Evolutionary conservation across 305 asterid species (phyloP).

Genomic region (Withania somnifera): DNA sequence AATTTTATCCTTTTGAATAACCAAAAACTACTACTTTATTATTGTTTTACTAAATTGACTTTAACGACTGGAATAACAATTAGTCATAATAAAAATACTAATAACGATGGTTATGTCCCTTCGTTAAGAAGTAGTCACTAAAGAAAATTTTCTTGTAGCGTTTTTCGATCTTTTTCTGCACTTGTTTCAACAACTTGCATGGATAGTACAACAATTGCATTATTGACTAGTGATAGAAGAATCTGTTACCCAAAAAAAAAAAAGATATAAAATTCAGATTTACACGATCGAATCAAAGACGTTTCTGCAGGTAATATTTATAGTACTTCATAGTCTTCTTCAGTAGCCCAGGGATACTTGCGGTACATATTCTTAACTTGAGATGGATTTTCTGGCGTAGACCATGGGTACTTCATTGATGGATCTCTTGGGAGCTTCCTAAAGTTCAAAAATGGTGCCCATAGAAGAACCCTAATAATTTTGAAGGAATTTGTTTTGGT

Average conservation of each 20-base stretch:
- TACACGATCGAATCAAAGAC: background rate
- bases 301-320: background rate
- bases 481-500: too few relatives aligned
- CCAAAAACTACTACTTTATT: too few relatives aligned
- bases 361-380: constrained; percentile 33
- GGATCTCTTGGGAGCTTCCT: constrained; percentile 82
- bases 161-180: background rate
- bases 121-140: too few relatives aligned
- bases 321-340: constrained; percentile 55
- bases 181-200: background rate
- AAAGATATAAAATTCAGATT: background rate
- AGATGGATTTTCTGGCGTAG: constrained; percentile 53
- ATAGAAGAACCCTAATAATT: constrained; percentile 39
- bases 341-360: constrained; percentile 69
- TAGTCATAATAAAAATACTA: too few relatives aligned
- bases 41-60: too few relatives aligned
- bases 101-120: too few relatives aligned
- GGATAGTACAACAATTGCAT: background rate
- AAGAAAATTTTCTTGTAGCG: too few relatives aligned
- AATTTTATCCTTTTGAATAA: too few relatives aligned
- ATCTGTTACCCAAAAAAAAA: background rate
- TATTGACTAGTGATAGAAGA: background rate
- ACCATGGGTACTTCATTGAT: constrained; percentile 77
- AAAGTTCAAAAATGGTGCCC: constrained; percentile 93
- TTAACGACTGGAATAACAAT: too few relatives aligned